Base-by-base conservation (phyloP, 2,329 filamentous ascomycete genomes). In the Pseudovirgaria hyperparasitica region DNA sequence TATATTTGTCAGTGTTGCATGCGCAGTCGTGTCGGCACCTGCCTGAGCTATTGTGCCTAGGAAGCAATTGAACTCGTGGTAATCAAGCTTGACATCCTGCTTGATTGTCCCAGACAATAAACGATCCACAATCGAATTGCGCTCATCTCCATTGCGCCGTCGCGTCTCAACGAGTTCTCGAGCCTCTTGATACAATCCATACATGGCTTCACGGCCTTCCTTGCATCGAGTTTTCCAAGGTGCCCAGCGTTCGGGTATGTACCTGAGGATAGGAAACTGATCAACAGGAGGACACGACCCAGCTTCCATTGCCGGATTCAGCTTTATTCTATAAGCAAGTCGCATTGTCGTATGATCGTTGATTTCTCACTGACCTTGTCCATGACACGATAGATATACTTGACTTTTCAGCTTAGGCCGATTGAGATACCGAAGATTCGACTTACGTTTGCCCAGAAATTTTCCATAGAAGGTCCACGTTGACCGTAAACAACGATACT, bases 241-340 rank as follows among this genome's bases (percentile, higher is more conserved):
- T 14, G 31, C 29, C 39, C 40, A 40, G 7, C 27, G 29, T 9
- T 38, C 34, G 4, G 43, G 41, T 10, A 46, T 26, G 11, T 26
- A 37, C 25, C 40, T 42, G 30, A 46, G 31, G 13, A 46, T 36
- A 8, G 43, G 43, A 21, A 44, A 46, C 30, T 42, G 33, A 17
- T 43, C 41, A 1, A 33, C 21, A 10, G 42, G 42, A 9, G 37
- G 34, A 31, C 42, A 39, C 13, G 40, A 31, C 11, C 42, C 42
- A 16, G 39, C 38, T 16, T 29, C 37, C n/a, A 41, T 13, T 3
- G 37, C 35, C 28, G 4, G 11, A 12, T 32, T 41, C 1, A 40
- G 18, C 38, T 41, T 20, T 15, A 8, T 29, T 19, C 22, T 19
- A 9, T 9, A 7, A 13, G 16, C 36, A 12, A 36, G 33, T 20